Base-by-base conservation (phyloP, 495 filamentous ascomycete species). In the Saxophila tyrrhenica region DNA sequence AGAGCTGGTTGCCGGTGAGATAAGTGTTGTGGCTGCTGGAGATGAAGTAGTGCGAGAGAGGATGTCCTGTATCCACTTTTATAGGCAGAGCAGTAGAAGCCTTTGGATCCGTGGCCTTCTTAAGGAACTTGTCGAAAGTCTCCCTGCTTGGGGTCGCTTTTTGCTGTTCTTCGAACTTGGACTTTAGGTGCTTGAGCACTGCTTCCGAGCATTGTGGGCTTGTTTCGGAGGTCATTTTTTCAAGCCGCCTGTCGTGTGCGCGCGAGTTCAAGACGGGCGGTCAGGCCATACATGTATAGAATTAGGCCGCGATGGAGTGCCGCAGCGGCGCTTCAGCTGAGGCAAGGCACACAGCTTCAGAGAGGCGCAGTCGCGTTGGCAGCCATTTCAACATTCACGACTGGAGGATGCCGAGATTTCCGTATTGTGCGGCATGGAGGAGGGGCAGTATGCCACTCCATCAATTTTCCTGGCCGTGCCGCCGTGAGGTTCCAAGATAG, bases 11-110 rank as follows among this genome's bases (percentile, higher is more conserved):
- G 0, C 91, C 91, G 0, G 85, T 88, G 56, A 97, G 74, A 62
- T 96, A 97, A 0, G 91, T 96, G 67, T 97, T 97, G 68, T 97
- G 91, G 64, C 87, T 94, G 22, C 85, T 90, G 49, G 82, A 89
- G 57, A 97, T 83, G 64, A 84, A 97, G 72, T 95, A 97, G 61
- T 84, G 86, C 39, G 84, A 84, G 35, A 96, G 73, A 2, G 89
- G 87, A 45, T 77, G 81, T 8, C 51, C 53, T 15, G 58, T 39
- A 23, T 57, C 54, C 11, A 55, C 20, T 16, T 47, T 25, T 2
- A 54, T 51, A 8, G 54, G 45, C 25, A 39, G 16, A 17, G 54
- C 29, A 16, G 39, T 32, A 13, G 58, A 43, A 2, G 25, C 23
- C 8, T 24, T 29, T 7, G 47, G 25, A 44, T 19, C 25, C 11